These are phyloP conservation scores for Triticum turgidum DNA, from an alignment of 176 grass and related monocot genomes.

Conservation along the genomic window DNA sequence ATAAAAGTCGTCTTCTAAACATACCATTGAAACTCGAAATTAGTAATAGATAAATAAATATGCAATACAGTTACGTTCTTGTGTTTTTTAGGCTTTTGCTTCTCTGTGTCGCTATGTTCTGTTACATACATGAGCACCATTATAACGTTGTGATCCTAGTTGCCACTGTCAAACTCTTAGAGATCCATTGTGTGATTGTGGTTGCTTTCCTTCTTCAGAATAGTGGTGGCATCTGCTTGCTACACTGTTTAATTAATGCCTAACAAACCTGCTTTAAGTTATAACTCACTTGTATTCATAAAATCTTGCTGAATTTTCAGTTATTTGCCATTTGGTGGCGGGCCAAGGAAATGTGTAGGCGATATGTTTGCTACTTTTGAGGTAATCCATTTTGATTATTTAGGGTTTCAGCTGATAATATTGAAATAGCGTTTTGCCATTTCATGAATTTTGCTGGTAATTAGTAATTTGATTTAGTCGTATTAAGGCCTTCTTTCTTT, in stretches of 20 bases:
- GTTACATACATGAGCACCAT: background rate
- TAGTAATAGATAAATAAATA: background rate
- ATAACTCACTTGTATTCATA: slow-evolving; percentile 16
- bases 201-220: background rate
- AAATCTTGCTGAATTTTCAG: slow-evolving; percentile 61
- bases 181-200: background rate
- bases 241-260: background rate
- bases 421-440: background rate
- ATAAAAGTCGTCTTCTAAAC: background rate
- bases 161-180: background rate
- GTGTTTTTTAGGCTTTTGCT: background rate
- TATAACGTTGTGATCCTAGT: background rate
- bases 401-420: background rate
- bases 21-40: background rate
- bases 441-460: background rate
- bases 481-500: background rate
- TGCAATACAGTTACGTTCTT: background rate
- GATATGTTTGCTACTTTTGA: slow-evolving; percentile 99
- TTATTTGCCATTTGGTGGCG: slow-evolving; percentile 97
- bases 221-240: background rate
- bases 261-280: slow-evolving; percentile 5
- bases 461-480: background rate
- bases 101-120: background rate
- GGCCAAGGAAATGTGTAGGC: slow-evolving; percentile 94
- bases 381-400: slow-evolving; percentile 47